Base-by-base conservation (phyloP, 2,329 filamentous ascomycete genomes). In the Trichoderma cornu-damae region DNA sequence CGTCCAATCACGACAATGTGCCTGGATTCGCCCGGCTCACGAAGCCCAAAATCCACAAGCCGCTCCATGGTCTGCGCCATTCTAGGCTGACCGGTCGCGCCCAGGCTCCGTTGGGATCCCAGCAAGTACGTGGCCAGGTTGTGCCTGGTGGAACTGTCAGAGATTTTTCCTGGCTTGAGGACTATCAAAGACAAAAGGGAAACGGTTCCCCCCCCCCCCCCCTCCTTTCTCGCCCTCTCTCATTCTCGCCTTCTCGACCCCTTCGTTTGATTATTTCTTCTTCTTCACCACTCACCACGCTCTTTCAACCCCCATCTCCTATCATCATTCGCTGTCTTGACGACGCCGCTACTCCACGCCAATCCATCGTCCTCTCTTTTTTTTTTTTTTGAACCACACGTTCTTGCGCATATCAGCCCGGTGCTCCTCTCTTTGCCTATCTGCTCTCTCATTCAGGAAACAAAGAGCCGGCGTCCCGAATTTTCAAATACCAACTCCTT, bases 1-100 rank as follows among this genome's bases (percentile, higher is more conserved):
- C 18, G 18, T 44, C 63, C 62, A 65, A 65, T 65, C 63, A 64
- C 18, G n/a, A 54, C 28, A n/a, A 24, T 53, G 57, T 62, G 61
- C 63, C 61, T 63, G 60, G 46, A 53, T 52, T 54, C 50, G 56
- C 57, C 61, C 38, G 48, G 48, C 48, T 49, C 57, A 51, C 24
- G 28, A 12, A 32, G 22, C 30, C n/a, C n/a, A n/a, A n/a, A 46
- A 22, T 47, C 48, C 57, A 53, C 57, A 53, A 30, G 42, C 55
- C 55, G 57, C 47, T 59, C 43, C 30, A 61, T 42, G 48, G 34
- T 52, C 57, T 40, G 49, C 57, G 43, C 59, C 51, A 57, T 54
- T 44, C 49, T 32, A 51, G 44, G 24, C 30, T 52, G 40, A 52
- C 53, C 44, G 46, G 47, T 37, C 43, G 38, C 50, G 37, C 49